Base-by-base conservation (phyloP, 148 eudicot species). In the Silene latifolia region DNA sequence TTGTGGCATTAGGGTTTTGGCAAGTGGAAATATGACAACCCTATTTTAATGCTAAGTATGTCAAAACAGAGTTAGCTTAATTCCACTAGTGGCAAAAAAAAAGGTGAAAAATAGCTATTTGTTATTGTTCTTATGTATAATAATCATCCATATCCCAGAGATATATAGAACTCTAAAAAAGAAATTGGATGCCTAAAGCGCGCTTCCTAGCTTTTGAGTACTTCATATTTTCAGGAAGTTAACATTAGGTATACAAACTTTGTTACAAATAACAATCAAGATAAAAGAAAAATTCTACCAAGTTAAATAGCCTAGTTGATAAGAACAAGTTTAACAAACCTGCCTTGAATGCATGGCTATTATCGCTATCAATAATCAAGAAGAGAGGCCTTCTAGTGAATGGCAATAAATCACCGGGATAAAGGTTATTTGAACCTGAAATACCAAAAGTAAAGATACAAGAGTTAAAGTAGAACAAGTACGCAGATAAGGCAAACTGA, bases 271-370 rank as follows among this genome's bases (percentile, higher is more conserved):
- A 20, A 23, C 6, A 67, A 54, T 25, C 53, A 58, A 68, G 47
- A 70, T 11, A 68, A 10, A 23, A 64, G 62, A 77, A 47, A 32
- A 48, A 32, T 23, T 47, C 27, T 63, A 71, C 61, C 72, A n/a
- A 71, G 54, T 47, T 5, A 58, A 23, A 54, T 25, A 75, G 69
- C 73, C 78, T 72, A 73, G 51, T 71, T 78, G 46, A 61, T 35
- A 15, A 76, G 74, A 74, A 71, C 64, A 84, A 90, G 87, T 86
- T 81, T 87, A 85, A 95, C 96, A 95, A 95, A 95, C 99, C 99
- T 95, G 99, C 99, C 99, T 95, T 95, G 97, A 95, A 95, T 89
- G 98, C 93, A 85, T 89, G 89, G 98, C 99, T 95, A 85, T 78
- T 89, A 79, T 95, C 97, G 78, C 99, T 95, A 80, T 95, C 99